These are phyloP conservation scores for Amanita jacksonii DNA, from an alignment of 768 basidiomycete species.

Conservation along the genomic window DNA sequence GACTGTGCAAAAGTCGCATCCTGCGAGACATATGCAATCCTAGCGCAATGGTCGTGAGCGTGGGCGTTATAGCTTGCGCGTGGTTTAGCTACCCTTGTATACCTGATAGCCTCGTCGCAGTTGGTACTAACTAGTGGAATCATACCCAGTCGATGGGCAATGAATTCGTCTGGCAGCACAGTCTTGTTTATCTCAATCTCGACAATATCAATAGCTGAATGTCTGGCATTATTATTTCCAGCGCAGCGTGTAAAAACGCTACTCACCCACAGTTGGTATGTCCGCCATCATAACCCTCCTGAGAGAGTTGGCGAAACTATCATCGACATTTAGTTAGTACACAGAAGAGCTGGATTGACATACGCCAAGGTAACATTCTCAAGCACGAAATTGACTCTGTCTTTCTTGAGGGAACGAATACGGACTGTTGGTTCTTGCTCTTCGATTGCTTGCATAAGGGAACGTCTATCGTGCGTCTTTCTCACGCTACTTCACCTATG, in stretches of 20 bases:
- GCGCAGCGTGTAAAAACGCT: neutral
- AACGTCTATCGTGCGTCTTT: neutral
- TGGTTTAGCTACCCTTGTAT: slow-evolving; percentile 43
- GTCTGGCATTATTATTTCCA: slow-evolving; percentile 4
- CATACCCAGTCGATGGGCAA: slow-evolving; percentile 93
- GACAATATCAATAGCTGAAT: slow-evolving; percentile 90
- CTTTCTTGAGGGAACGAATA: slow-evolving; percentile 77
- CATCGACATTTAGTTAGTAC: too few relatives aligned
- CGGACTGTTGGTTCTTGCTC: slow-evolving; percentile 62
- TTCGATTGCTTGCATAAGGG: slow-evolving; percentile 29
- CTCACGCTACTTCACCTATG: too few relatives aligned
- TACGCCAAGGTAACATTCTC: slow-evolving; percentile 96
- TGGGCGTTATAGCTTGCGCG: slow-evolving; percentile 16
- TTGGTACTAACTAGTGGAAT: slow-evolving; percentile 82
- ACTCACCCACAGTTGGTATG: slow-evolving; percentile 88
- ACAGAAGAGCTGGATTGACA: slow-evolving; percentile 23
- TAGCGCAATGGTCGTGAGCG: slow-evolving; percentile 21
- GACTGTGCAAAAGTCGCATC: slow-evolving; percentile 83
- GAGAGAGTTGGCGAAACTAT: slow-evolving; percentile 90
- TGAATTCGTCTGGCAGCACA: slow-evolving; percentile 94
- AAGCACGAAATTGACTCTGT: slow-evolving; percentile 84
- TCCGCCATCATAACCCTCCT: slow-evolving; percentile 94
- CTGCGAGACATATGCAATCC: slow-evolving; percentile 88
- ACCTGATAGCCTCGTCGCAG: slow-evolving; percentile 82
- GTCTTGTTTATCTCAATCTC: slow-evolving; percentile 87